Conservation (phyloP, 106 monocot species). For the Amphibolis antarctica region DNA sequence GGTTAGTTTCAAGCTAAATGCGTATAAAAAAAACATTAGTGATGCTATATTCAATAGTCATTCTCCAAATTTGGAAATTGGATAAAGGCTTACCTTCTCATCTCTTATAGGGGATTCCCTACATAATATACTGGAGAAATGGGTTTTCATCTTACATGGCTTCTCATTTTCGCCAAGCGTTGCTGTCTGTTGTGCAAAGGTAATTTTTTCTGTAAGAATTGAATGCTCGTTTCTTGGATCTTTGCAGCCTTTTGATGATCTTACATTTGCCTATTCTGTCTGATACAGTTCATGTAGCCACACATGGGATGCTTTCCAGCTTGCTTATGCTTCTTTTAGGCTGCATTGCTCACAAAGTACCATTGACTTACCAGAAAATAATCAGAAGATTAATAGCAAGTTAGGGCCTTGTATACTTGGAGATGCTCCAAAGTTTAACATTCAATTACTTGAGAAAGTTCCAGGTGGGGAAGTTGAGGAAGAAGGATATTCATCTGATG, state of each 20-base stretch:
- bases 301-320: conserved; percentile 91
- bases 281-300: conserved; percentile 65
- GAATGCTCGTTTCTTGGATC: background rate
- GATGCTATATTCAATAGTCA: too few species aligned
- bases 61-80: too few species aligned
- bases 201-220: conserved; percentile 8
- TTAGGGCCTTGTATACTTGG: conserved; percentile 58
- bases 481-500: conserved; percentile 31
- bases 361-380: conserved; percentile 19
- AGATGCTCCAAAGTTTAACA: conserved; percentile 67
- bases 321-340: conserved; percentile 80
- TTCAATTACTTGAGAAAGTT: conserved; percentile 33
- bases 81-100: background rate
- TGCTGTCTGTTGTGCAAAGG: conserved; percentile 88
- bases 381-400: conserved; percentile 30
- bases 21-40: too few species aligned
- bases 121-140: conserved; percentile 86
- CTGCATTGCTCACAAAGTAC: conserved; percentile 47
- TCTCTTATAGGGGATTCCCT: conserved; percentile 56
- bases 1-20: too few species aligned
- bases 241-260: background rate
- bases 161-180: conserved; percentile 68
- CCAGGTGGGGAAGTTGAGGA: conserved; percentile 18
- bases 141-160: conserved; percentile 50
- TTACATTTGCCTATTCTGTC: conserved; percentile 4